Evolutionary conservation across 164 flowering plant genomes (phyloP).

Genomic region (Berberis thunbergii): DNA sequence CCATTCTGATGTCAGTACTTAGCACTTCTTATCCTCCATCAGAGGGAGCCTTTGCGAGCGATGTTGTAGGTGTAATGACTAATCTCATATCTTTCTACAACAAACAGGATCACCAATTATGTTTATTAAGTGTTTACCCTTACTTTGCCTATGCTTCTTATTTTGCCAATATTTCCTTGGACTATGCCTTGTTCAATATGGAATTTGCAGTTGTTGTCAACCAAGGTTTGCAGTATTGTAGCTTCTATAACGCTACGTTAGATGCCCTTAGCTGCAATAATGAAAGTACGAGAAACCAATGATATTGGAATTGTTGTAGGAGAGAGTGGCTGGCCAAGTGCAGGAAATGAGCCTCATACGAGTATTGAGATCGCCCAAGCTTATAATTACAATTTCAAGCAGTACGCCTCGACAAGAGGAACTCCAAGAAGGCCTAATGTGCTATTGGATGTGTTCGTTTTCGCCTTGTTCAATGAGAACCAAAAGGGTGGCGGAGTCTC

Average conservation of each 20-base stretch:
- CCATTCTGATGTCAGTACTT: neutral
- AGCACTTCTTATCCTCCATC: conserved; percentile 7
- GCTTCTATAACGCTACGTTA: neutral
- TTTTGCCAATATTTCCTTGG: neutral
- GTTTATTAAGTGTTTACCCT: conserved; percentile 4
- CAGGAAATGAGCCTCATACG: neutral
- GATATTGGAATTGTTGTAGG: neutral
- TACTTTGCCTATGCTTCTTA: neutral
- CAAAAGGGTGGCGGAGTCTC: neutral
- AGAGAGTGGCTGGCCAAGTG: conserved; percentile 8
- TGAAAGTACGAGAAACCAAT: neutral
- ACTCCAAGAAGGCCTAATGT: conserved; percentile 2
- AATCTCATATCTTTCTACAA: neutral
- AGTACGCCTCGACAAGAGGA: neutral
- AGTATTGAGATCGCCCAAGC: neutral
- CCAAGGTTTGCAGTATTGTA: neutral
- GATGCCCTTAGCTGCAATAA: neutral
- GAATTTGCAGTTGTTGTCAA: neutral
- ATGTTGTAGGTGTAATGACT: neutral
- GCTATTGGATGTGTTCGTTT: neutral
- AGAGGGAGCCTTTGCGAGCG: neutral
- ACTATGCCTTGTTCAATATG: conserved; percentile 4
- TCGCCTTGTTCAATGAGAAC: conserved; percentile 6
- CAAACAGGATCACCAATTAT: neutral
- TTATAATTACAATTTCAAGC: conserved; percentile 5